Conservation (phyloP, 2,329 filamentous ascomycete species). For the Cladorrhinum sp. region DNA sequence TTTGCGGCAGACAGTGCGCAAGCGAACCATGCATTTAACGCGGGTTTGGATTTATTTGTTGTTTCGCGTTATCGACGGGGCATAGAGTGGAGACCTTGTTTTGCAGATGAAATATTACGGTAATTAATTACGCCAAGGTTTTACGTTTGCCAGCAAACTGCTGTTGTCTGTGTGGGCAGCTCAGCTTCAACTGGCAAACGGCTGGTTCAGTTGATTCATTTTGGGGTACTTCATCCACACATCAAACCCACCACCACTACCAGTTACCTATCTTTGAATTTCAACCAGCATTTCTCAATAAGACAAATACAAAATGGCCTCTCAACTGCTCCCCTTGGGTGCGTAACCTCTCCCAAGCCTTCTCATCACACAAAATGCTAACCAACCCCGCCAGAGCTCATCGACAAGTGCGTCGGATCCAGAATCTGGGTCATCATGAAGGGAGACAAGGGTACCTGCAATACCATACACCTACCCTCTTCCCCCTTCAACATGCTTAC, state of each 20-base stretch:
- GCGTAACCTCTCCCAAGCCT: background rate
- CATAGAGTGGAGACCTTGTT: no score
- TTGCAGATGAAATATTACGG: background rate
- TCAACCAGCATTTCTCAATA: background rate
- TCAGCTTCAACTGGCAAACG: background rate
- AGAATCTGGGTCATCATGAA: constrained; percentile 99
- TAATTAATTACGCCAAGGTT: constrained; percentile 1
- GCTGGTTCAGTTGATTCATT: background rate
- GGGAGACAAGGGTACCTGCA: constrained; percentile 96
- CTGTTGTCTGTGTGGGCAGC: background rate
- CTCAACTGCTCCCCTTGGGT: constrained; percentile 60
- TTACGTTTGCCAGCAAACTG: background rate
- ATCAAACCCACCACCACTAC: background rate
- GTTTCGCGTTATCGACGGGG: constrained; percentile 15
- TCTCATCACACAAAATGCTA: background rate
- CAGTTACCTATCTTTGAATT: background rate
- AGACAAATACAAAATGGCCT: constrained; percentile 54
- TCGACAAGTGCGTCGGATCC: constrained; percentile 97
- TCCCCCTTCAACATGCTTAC: background rate
- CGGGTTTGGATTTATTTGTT: background rate
- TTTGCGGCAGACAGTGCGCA: background rate
- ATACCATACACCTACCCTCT: constrained; percentile 13
- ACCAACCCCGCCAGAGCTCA: constrained; percentile 65
- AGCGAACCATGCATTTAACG: constrained; percentile 9
- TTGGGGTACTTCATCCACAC: background rate